Evolutionary conservation across 371 early-diverging fungal species (phyloP), one percentile per base, ranked within the genome.

Genomic region (Quaeritorhiza haematococci): DNA sequence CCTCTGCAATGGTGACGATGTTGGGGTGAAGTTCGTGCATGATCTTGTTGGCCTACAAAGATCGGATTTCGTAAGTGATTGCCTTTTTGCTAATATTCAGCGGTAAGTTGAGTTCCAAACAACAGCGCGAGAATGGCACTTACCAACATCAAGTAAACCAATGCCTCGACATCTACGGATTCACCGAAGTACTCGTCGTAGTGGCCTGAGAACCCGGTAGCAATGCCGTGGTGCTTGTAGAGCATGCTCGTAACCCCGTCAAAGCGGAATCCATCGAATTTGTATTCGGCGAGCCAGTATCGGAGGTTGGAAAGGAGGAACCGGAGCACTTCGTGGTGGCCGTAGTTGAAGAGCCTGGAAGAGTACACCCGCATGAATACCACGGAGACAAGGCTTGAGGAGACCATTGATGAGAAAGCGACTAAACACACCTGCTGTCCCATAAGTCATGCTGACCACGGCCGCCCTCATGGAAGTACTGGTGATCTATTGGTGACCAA

Each of bases 191-290:
- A 96, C 62, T 96, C 96, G 47, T 89, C 72, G 62, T 96, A 96
- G 61, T 87, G 76, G 50, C 97, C 97, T 45, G 88, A 86, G 71
- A 96, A 96, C 0, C 92, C 97, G 47, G 82, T 86, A 1, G 87
- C 91, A 43, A 96, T 92, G 38, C 97, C 97, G 70, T 96, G 97
- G 69, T 96, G 97, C 30, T 72, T 67, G 66, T 96, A 96, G 53
- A 96, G 78, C 93, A 96, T 96, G 41, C 88, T 87, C 1, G 97
- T 96, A 28, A 96, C 96, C 49, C 96, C 97, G 70, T 96, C 97
- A 62, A 96, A 96, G 27, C 97, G 84, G 86, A 95, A 96, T n/a
- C 97, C 97, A 66, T 96, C 97, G 67, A 96, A 91, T 15, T 76
- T 73, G 65, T 82, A 96, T 57, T 88, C 90, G 32, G 89, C 87